Conservation (phyloP, 768 basidiomycete genomes). For the Pleurotus pulmonarius region DNA sequence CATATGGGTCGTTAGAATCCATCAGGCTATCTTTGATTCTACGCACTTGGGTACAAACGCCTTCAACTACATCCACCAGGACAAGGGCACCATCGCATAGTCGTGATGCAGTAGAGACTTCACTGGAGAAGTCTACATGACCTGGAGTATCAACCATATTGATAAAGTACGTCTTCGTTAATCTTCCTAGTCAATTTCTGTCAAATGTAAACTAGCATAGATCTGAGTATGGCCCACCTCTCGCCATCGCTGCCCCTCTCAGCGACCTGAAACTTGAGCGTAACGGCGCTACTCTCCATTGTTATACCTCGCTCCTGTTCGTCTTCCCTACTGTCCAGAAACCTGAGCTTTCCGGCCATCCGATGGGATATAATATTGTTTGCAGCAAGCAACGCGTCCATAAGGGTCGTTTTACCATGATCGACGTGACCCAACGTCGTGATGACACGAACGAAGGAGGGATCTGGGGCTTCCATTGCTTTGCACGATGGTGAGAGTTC, state of each 20-base stretch:
- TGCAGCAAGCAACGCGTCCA: constrained; percentile 92
- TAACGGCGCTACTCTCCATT: constrained; percentile 97
- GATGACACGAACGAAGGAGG: constrained; percentile 64
- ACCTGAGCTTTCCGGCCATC: constrained; percentile 95
- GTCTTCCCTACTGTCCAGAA: constrained; percentile 93
- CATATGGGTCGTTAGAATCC: neutral
- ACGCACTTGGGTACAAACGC: constrained; percentile 93
- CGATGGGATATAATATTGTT: constrained; percentile 95
- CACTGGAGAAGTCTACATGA: constrained; percentile 97
- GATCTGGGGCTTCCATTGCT: constrained; percentile 32
- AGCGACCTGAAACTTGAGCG: constrained; percentile 81
- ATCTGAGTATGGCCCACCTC: constrained; percentile 41
- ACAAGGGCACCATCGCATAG: constrained; percentile 95
- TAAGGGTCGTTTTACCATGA: constrained; percentile 94
- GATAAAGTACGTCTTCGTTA: constrained; percentile 71
- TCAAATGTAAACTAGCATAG: constrained; percentile 19
- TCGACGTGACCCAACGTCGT: constrained; percentile 90
- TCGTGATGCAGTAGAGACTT: constrained; percentile 92
- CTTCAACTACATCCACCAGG: constrained; percentile 94
- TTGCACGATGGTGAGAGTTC: constrained; percentile 4
- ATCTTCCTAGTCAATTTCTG: constrained; percentile 43
- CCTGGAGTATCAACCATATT: constrained; percentile 99
- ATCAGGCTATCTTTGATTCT: no score
- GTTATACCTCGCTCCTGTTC: constrained; percentile 98
- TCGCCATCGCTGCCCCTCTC: constrained; percentile 42